Conservation (phyloP, 768 basidiomycete species). For the Russula lepida region DNA sequence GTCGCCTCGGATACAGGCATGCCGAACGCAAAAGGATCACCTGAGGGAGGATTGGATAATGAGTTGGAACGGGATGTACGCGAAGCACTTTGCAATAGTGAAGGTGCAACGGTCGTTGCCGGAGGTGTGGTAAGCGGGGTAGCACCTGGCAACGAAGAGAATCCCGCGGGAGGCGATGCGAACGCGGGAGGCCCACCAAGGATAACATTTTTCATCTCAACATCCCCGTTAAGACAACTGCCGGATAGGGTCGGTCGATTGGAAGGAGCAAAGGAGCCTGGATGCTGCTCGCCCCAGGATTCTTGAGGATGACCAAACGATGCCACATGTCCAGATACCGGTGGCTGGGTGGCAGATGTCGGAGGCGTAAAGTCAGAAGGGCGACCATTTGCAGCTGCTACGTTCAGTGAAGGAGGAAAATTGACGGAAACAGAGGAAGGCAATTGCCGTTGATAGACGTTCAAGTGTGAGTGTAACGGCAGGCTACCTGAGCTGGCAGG, state of each 20-base stretch:
- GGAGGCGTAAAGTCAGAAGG: slow-evolving; percentile 22
- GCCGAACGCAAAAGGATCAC: slow-evolving; percentile 27
- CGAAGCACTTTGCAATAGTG: slow-evolving; percentile 15
- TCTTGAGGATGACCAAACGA: slow-evolving; percentile 27
- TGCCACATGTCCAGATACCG: slow-evolving; percentile 24
- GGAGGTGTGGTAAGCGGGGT: slow-evolving; percentile 14
- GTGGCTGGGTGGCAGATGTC: slow-evolving; percentile 22
- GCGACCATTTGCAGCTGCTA: slow-evolving; percentile 19
- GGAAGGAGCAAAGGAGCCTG: slow-evolving; percentile 8
- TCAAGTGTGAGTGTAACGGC: slow-evolving; percentile 23
- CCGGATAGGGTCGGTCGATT: slow-evolving; percentile 29
- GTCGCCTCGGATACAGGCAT: slow-evolving; percentile 22
- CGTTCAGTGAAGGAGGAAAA: slow-evolving; percentile 22
- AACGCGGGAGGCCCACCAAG: slow-evolving; percentile 13
- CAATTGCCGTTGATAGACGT: slow-evolving; percentile 7
- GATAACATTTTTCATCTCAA: slow-evolving; percentile 19
- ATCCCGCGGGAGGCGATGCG: slow-evolving; percentile 28
- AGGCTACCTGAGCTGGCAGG: slow-evolving; percentile 29
- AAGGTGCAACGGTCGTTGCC: slow-evolving; percentile 18
- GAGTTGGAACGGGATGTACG: slow-evolving; percentile 29
- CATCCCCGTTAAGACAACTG: slow-evolving; percentile 20
- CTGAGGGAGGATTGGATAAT: slow-evolving; percentile 24
- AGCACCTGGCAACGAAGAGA: slow-evolving; percentile 23
- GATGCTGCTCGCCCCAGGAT: slow-evolving; percentile 12
- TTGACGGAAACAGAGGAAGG: slow-evolving; percentile 17